A percentile compares a stretch with the other conserved stretches of the same genome.
phyloP scores from a whole-genome alignment of 148 eudicot genomes.

The Limonium bicolor region DNA sequence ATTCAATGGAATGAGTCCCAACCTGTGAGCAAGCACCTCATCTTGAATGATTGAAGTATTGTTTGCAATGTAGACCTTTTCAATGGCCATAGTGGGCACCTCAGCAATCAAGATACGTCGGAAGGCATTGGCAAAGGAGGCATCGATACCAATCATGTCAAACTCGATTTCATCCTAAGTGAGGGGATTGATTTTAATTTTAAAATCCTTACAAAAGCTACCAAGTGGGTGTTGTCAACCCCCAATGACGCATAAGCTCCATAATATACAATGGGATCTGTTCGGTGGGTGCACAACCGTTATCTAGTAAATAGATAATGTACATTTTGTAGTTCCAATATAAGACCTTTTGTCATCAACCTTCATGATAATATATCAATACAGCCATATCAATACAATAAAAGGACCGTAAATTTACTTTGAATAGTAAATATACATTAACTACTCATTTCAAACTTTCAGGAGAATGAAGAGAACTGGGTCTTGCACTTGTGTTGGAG shows the following conservation, averaged over 20 bases:
- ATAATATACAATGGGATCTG: conserved; percentile 48
- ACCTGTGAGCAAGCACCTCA: conserved; percentile 93
- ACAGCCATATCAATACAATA: no score
- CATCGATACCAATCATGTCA: conserved; percentile 85
- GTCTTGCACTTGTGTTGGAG: no score
- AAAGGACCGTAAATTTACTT: no score
- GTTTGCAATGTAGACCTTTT: conserved; percentile 72
- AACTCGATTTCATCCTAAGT: conserved; percentile 63
- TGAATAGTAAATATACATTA: no score
- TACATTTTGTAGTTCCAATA: no score
- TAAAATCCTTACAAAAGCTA: conserved; percentile 53
- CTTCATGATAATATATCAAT: no score
- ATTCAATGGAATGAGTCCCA: conserved; percentile 78
- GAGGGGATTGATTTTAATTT: conserved; percentile 43
- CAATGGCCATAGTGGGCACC: conserved; percentile 99
- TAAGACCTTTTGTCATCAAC: no score
- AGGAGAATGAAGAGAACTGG: no score
- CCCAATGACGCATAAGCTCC: conserved; percentile 78
- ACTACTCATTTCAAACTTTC: no score
- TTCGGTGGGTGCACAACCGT: no score
- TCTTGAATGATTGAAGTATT: conserved; percentile 85
- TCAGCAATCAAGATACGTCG: conserved; percentile 83
- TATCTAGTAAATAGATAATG: no score
- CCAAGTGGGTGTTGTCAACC: conserved; percentile 57
- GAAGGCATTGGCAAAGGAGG: conserved; percentile 87